Base-by-base conservation (phyloP, 371 early-diverging fungal genomes). In the Vairimorpha necatrix region DNA sequence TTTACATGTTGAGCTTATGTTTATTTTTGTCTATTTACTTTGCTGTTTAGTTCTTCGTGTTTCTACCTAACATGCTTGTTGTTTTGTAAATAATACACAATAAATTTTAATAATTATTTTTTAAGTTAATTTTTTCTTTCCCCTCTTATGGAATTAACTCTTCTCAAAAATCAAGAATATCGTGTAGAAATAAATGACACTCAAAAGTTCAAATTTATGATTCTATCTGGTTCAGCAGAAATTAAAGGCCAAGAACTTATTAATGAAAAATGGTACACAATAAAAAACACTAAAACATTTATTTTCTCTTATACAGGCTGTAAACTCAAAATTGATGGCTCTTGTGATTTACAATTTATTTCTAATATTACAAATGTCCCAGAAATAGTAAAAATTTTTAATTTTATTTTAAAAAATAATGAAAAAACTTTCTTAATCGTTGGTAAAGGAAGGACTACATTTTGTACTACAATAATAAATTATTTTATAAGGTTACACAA, bases 271-370 rank as follows among this genome's bases (percentile, higher is more conserved):
- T 81, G 77, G 78, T 83, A 85, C 68, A 67, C 67, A 18, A 78
- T 85, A 53, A 78, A 72, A 60, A 61, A 80, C 24, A 83, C 74
- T 11, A 77, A 65, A 50, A 76, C 76, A 36, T 75, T 74, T 36
- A 73, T 85, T n/a, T 85, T 78, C 56, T 82, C 85, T 50, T 83
- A 75, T 61, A 70, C 70, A n/a, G 85, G 85, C 28, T 79, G 80
- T 69, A 76, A 66, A 39, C 47, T 85, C 20, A 75, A 80, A 66
- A 50, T 83, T 26, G 83, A 81, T 33, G 82, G 79, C 16, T 54
- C 20, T 20, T 74, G 74, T 48, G 79, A 80, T 36, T 70, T 83
- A 30, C 48, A 69, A n/a, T 85, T 83, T 72, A 69, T 80, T 0
- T 73, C 80, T 62, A 63, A 73, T 39, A 61, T 66, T 28, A 65